Percentiles rank a stretch among this genome's conserved stretches.
These are phyloP conservation scores for Stachybotrys echinatus DNA, from an alignment of 2,329 filamentous ascomycete species.

Conservation along the genomic window DNA sequence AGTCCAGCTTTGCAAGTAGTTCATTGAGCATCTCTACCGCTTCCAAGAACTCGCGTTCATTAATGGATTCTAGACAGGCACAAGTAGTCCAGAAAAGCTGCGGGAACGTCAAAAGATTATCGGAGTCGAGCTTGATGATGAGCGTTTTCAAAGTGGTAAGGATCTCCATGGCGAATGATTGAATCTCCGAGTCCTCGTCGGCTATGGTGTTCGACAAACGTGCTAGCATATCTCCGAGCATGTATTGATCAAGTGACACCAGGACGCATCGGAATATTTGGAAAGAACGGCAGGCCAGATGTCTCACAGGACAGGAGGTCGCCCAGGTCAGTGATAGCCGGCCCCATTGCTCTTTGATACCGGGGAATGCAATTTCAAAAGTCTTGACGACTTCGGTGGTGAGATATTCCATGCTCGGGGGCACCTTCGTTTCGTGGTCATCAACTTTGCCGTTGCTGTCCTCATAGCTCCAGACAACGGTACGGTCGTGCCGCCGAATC, in stretches of 20 bases:
- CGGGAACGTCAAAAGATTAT: conserved; percentile 81
- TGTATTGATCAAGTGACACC: conserved; percentile 82
- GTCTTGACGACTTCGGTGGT: conserved; percentile 77
- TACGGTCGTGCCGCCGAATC: conserved; percentile 76
- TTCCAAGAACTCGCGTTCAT: conserved; percentile 91
- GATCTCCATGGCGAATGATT: conserved; percentile 97
- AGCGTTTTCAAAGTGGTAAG: conserved; percentile 89
- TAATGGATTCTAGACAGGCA: conserved; percentile 93
- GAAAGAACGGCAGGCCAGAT: conserved; percentile 93
- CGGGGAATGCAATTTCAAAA: conserved; percentile 78
- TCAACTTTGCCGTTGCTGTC: conserved; percentile 79
- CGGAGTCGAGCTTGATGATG: conserved; percentile 74
- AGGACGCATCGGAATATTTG: conserved; percentile 95
- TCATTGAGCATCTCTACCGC: conserved; percentile 87
- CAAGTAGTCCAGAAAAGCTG: conserved; percentile 98
- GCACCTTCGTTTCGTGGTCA: conserved; percentile 73
- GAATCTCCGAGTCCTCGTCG: conserved; percentile 88
- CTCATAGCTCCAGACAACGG: conserved; percentile 90
- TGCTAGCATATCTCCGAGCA: conserved; percentile 96
- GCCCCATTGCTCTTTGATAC: conserved; percentile 87
- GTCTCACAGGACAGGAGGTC: conserved; percentile 90
- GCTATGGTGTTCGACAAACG: conserved; percentile 95
- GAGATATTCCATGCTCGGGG: conserved; percentile 79
- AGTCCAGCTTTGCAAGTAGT: conserved; percentile 77
- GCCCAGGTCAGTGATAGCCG: conserved; percentile 90